Evolutionary conservation across 164 flowering plant species (phyloP).

Genomic region (Tetracentron sinense): DNA sequence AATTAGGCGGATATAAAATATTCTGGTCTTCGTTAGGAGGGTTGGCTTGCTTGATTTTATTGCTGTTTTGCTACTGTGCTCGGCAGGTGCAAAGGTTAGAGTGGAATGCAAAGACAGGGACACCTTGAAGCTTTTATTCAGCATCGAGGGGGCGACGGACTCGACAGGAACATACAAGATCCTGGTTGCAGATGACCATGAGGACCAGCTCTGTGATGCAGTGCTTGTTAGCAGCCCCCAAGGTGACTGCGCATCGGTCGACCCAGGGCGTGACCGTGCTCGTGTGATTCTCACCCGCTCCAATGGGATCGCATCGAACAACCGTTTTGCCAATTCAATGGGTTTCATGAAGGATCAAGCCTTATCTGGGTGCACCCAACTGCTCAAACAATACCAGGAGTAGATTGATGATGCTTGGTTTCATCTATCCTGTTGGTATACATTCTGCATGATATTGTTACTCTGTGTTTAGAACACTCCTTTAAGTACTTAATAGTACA

Average conservation of each 20-base stretch:
- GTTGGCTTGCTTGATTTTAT: no score
- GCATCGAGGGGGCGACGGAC: conserved; percentile 44
- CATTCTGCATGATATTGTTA: no score
- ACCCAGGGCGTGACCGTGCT: conserved; percentile 58
- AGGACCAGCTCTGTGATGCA: conserved; percentile 47
- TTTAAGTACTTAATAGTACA: no score
- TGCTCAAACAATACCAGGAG: conserved; percentile 52
- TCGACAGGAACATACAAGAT: conserved; percentile 47
- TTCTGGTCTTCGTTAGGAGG: no score
- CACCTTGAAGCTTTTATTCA: conserved; percentile 26
- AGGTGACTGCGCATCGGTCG: conserved; percentile 24
- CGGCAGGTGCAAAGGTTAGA: conserved; percentile 55
- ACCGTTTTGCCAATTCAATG: conserved; percentile 54
- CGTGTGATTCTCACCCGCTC: conserved; percentile 50
- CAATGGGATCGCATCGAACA: conserved; percentile 58
- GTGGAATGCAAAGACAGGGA: conserved; percentile 54
- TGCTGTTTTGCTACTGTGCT: no score
- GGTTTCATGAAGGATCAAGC: conserved; percentile 45
- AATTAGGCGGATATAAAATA: no score
- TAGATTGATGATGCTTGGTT: no score
- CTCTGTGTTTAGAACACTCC: no score
- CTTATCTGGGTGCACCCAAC: conserved; percentile 36
- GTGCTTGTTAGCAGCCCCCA: conserved; percentile 55
- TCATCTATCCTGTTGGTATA: no score
- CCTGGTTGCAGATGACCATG: conserved; percentile 41